These are phyloP conservation scores for Sclerotiophoma versabilis DNA, from an alignment of 2,329 filamentous ascomycete species.

Conservation along the genomic window DNA sequence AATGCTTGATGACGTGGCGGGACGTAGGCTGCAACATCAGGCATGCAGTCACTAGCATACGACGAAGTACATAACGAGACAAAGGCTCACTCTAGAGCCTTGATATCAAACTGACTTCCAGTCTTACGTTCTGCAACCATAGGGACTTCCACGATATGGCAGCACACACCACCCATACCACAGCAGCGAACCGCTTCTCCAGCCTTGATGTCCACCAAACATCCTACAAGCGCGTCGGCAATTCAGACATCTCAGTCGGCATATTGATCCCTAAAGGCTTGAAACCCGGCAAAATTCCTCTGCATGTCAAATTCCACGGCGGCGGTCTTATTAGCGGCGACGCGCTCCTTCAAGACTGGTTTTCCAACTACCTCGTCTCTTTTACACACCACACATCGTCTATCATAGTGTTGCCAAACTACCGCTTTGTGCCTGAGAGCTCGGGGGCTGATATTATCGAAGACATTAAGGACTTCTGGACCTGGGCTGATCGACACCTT, in stretches of 20 bases:
- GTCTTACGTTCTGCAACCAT: too few species aligned
- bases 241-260: constrained; percentile 35
- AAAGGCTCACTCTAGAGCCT: too few species aligned
- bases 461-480: constrained; percentile 55
- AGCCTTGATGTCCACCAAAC: constrained; percentile 45
- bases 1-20: background rate
- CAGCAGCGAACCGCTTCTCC: constrained; percentile 27
- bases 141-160: background rate
- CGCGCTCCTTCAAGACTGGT: constrained; percentile 18
- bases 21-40: too few species aligned
- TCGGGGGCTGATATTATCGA: constrained; percentile 52
- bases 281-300: constrained; percentile 23
- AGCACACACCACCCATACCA: background rate
- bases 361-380: constrained; percentile 37
- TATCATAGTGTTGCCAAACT: constrained; percentile 54
- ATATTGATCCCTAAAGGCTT: constrained; percentile 44
- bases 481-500: constrained; percentile 47
- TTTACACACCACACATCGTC: constrained; percentile 46
- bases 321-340: constrained; percentile 42
- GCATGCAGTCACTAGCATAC: too few species aligned
- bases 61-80: too few species aligned
- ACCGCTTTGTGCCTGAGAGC: constrained; percentile 57
- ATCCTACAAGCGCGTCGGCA: constrained; percentile 45
- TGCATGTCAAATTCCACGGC: constrained; percentile 51
- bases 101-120: background rate